Evolutionary conservation across 2,329 filamentous ascomycete genomes (phyloP).

Genomic region (Colletotrichum viniferum): DNA sequence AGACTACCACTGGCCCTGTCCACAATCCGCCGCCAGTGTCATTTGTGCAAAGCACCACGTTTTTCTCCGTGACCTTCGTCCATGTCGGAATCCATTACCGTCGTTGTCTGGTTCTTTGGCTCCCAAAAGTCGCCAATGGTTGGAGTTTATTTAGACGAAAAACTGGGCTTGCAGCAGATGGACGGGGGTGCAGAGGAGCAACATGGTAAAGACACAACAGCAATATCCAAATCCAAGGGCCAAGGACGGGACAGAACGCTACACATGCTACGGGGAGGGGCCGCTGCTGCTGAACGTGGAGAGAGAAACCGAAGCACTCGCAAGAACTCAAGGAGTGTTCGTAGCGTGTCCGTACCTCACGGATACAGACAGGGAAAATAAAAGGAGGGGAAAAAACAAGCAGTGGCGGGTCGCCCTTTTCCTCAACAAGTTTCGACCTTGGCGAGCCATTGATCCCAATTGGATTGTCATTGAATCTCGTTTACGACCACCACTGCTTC

Average conservation of each 20-base stretch:
- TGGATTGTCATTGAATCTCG: not conserved
- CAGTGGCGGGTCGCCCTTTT: not conserved
- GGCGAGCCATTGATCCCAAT: slow-evolving; percentile 4
- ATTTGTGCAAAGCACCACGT: not conserved
- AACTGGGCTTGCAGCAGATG: not conserved
- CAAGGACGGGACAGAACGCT: not conserved
- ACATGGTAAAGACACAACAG: not conserved
- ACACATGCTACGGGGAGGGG: not conserved
- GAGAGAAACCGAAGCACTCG: not conserved
- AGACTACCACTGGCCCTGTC: not conserved
- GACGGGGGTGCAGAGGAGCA: not conserved
- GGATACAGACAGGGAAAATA: not conserved
- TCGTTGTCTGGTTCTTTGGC: not conserved
- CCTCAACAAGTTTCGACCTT: slow-evolving; percentile 20
- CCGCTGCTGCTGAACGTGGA: not conserved
- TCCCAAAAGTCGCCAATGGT: not conserved
- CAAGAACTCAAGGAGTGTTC: not conserved
- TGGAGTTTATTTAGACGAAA: not conserved
- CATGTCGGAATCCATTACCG: not conserved
- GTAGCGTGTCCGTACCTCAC: not conserved
- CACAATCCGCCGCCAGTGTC: not conserved
- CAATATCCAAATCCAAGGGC: not conserved
- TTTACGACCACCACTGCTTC: not conserved
- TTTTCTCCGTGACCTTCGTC: not conserved
- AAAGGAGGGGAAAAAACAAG: not conserved